phyloP scores from a whole-genome alignment of 768 basidiomycete species.

The Leccinum olivaceopallidum region DNA sequence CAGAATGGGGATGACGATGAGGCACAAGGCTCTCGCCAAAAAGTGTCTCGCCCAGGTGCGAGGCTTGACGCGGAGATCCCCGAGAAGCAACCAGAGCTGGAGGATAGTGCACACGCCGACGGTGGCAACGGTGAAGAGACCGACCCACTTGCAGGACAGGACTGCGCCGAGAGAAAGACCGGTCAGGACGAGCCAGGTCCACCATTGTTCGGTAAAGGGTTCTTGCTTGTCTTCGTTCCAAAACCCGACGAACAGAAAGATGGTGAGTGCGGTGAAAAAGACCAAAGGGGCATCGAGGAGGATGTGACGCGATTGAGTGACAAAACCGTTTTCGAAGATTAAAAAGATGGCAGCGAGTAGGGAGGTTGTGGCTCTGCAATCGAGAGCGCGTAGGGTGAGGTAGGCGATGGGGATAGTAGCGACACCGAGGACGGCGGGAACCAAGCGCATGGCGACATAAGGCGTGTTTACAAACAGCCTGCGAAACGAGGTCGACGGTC shows the following conservation, averaged over 20 bases:
- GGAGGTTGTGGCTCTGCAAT: conserved; percentile 89
- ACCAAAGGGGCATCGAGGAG: conserved; percentile 97
- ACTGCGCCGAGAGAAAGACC: conserved; percentile 93
- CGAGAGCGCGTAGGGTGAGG: conserved; percentile 89
- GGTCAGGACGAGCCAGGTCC: conserved; percentile 86
- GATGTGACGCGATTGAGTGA: conserved; percentile 96
- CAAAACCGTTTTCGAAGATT: conserved; percentile 94
- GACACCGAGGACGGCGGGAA: conserved; percentile 90
- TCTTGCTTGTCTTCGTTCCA: conserved; percentile 85
- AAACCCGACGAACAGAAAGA: conserved; percentile 88
- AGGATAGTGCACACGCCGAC: conserved; percentile 81
- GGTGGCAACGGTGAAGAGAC: conserved; percentile 96
- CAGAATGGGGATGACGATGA: conserved; percentile 78
- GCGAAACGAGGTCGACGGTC: conserved; percentile 6
- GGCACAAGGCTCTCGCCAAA: conserved; percentile 82
- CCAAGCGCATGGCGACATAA: conserved; percentile 94
- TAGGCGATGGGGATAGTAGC: conserved; percentile 89
- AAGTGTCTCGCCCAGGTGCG: conserved; percentile 82
- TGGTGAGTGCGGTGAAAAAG: conserved; percentile 93
- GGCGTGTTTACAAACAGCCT: conserved; percentile 87
- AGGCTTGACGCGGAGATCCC: conserved; percentile 79
- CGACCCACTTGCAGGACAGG: conserved; percentile 96
- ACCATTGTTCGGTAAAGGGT: conserved; percentile 87
- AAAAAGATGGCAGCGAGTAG: conserved; percentile 89
- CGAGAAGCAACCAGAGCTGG: conserved; percentile 89